Evolutionary conservation across 106 monocot genomes (phyloP).

Genomic region (Acorus gramineus): DNA sequence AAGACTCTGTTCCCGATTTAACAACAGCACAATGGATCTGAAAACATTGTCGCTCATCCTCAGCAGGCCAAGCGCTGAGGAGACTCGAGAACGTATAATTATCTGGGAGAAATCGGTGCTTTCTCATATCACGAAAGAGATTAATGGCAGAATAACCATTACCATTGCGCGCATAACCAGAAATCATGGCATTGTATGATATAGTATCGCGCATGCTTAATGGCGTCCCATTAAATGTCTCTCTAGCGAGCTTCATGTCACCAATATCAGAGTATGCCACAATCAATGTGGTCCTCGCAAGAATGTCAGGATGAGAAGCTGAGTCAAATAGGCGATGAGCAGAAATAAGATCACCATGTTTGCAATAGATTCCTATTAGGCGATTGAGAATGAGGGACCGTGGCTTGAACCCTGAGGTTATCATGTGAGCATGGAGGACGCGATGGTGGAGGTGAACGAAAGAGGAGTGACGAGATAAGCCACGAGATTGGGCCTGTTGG

Average conservation of each 20-base stretch:
- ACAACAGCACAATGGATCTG: conserved; percentile 61
- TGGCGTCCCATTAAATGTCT: conserved; percentile 54
- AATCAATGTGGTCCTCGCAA: conserved; percentile 60
- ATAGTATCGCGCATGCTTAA: conserved; percentile 46
- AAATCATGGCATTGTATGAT: conserved; percentile 84
- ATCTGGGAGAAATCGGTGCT: conserved; percentile 36
- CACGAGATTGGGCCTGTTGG: conserved; percentile 1
- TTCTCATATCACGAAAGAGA: conserved; percentile 43
- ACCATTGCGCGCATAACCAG: conserved; percentile 48
- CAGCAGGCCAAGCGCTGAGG: conserved; percentile 34
- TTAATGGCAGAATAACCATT: conserved; percentile 15
- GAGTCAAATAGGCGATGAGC: conserved; percentile 44
- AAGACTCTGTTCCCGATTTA: conserved; percentile 39
- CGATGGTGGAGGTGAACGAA: conserved; percentile 54
- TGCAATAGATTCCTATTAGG: conserved; percentile 72
- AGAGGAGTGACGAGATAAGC: neutral
- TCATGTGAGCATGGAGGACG: conserved; percentile 62
- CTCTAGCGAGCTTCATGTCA: conserved; percentile 24
- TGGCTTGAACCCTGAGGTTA: conserved; percentile 65
- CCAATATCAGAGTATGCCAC: conserved; percentile 37
- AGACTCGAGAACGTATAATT: conserved; percentile 67
- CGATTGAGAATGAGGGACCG: conserved; percentile 72
- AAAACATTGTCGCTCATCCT: conserved; percentile 15
- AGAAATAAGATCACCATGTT: conserved; percentile 50
- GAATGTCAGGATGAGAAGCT: conserved; percentile 23